phyloP scores from a whole-genome alignment of 495 filamentous ascomycete genomes.

The Daldinia grandis region DNA sequence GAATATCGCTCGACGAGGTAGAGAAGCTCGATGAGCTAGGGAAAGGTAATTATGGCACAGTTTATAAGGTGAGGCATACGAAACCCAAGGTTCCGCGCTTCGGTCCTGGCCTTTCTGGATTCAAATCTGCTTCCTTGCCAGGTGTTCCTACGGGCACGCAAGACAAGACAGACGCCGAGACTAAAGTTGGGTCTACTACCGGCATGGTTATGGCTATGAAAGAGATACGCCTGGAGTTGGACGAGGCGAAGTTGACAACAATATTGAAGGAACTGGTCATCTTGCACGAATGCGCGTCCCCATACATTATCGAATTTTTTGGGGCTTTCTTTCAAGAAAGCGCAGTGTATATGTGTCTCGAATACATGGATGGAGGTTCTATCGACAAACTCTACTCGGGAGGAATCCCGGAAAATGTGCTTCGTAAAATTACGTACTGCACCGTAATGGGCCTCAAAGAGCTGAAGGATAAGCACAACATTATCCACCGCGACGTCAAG shows the following conservation, averaged over 20 bases:
- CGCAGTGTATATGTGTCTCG: conserved; percentile 98
- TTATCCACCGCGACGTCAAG: conserved; percentile 99
- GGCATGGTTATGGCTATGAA: conserved; percentile 99
- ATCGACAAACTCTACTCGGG: conserved; percentile 97
- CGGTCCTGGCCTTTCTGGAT: conserved; percentile 76
- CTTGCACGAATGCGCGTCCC: conserved; percentile 91
- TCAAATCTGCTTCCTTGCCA: conserved; percentile 51
- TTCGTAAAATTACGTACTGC: conserved; percentile 91
- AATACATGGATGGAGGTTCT: conserved; percentile 99
- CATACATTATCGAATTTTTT: conserved; percentile 98
- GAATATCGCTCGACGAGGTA: conserved; percentile 94
- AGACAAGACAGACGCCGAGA: conserved; percentile 42
- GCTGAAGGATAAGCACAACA: conserved; percentile 98
- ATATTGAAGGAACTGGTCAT: conserved; percentile 99
- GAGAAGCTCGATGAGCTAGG: conserved; percentile 94
- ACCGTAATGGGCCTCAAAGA: conserved; percentile 91
- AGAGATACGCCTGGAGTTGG: conserved; percentile 94
- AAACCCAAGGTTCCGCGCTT: conserved; percentile 80
- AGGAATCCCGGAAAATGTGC: conserved; percentile 86
- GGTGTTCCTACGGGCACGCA: conserved; percentile 47
- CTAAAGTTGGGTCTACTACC: conserved; percentile 50
- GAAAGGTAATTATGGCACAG: conserved; percentile 98
- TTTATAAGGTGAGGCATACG: conserved; percentile 93
- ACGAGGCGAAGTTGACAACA: conserved; percentile 94
- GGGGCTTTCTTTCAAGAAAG: conserved; percentile 99